Base-by-base conservation (phyloP, 1,139 yeast genomes). In the Saccharomycopsis phalli region DNA sequence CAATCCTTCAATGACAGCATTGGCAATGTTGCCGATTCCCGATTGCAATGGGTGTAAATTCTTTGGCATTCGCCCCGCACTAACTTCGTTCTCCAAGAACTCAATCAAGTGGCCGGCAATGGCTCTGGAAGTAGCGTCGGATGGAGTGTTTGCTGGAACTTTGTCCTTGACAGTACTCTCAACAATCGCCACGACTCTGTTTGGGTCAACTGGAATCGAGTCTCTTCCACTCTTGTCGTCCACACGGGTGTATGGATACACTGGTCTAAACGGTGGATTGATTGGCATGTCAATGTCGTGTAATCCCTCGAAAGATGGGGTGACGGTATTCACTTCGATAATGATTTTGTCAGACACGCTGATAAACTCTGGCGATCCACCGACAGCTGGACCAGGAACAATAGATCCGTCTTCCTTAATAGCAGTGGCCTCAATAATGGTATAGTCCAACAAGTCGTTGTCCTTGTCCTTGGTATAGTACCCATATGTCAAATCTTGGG, bases 21-120 rank as follows among this genome's bases (percentile, higher is more conserved):
- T 88, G 53, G 97, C 97, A 61, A 91, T 87, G 63, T 91, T 91
- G 61, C 97, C 98, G 54, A 88, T 88, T 61, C 98, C 98, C 35
- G 94, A 81, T 68, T 88, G 98, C 57, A 88, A 69, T 44, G 98
- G 98, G 56, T 81, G 93, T 61, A 88, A 71, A 65, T 86, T 88
- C 49, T 74, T 82, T 33, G 98, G 98, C 62, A 91, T 64, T 64
- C 98, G 80, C 49, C 97, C 97, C 41, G 63, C 64, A 53, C 71
- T 74, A 46, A 88, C 96, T 64, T 88, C 98, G 50, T 83, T 76
- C 62, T 86, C 84, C 53, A 88, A 81, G 63, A 91, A 88, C 52
- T 83, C 94, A 48, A 88, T 78, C 60, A 88, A 70, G 61, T 91
- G 82, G 44, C 66, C 61, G 34, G 95, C 97, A 62, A 88, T 87